Conservation (phyloP, 805 yeast species). For the Candida quercuum region DNA sequence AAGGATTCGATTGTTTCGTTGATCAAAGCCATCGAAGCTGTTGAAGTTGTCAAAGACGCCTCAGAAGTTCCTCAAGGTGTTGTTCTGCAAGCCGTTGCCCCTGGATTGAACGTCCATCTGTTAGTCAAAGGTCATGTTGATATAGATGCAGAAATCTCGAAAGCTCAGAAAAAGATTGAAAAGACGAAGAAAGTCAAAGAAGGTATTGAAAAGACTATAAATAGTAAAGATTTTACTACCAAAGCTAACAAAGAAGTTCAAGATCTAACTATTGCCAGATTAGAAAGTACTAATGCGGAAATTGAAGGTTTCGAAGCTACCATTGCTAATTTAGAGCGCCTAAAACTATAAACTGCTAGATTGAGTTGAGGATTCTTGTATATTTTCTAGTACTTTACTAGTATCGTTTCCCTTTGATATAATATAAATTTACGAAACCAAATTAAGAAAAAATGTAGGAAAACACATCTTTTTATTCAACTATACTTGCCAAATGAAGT, state of each 20-base stretch:
- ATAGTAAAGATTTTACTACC: constrained; percentile 70
- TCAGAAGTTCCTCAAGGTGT: constrained; percentile 81
- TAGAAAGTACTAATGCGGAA: constrained; percentile 75
- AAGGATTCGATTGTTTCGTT: constrained; percentile 83
- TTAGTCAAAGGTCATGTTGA: constrained; percentile 94
- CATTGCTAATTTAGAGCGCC: constrained; percentile 74
- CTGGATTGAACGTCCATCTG: constrained; percentile 80
- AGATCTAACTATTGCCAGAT: constrained; percentile 63
- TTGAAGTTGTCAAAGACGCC: constrained; percentile 52
- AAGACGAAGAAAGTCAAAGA: constrained; percentile 56
- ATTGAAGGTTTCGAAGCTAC: constrained; percentile 86
- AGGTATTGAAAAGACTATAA: constrained; percentile 64
- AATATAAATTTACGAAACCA: too few species aligned
- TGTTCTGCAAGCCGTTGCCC: constrained; percentile 75
- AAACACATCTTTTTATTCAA: neutral
- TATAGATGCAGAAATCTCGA: constrained; percentile 82
- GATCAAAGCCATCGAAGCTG: constrained; percentile 82
- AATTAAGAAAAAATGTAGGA: too few species aligned
- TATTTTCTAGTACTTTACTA: too few species aligned
- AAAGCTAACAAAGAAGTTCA: constrained; percentile 83
- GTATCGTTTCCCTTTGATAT: too few species aligned
- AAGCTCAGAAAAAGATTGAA: constrained; percentile 71
- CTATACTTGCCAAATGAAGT: constrained; percentile 52
- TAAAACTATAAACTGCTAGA: constrained; percentile 45
- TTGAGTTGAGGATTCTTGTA: neutral